Evolutionary conservation across 208 protist genomes (phyloP).

Genomic region (Leishmania lainsoni): DNA sequence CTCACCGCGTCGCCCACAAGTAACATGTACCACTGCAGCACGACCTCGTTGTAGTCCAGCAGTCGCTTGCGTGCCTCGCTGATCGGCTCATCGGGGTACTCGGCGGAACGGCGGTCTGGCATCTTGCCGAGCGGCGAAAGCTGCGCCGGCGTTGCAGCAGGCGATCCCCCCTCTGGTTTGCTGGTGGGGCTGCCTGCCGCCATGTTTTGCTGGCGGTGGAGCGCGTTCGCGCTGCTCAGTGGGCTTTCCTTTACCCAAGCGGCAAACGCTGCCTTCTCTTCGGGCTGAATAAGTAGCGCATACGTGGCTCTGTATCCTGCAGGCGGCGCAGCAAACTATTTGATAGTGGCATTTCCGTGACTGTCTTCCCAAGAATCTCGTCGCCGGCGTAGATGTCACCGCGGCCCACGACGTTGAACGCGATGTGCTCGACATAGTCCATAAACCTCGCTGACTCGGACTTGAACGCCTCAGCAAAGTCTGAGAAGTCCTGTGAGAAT

Average conservation of each 20-base stretch:
- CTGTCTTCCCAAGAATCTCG: constrained; percentile 46
- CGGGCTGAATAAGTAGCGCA: constrained; percentile 28
- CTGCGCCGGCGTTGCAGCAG: background rate
- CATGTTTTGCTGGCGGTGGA: constrained; percentile 7
- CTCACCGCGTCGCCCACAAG: constrained; percentile 59
- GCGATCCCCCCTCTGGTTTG: background rate
- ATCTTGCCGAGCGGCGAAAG: background rate
- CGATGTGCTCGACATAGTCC: constrained; percentile 49
- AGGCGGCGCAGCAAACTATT: constrained; percentile 35
- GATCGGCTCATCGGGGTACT: constrained; percentile 38
- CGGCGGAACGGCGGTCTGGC: constrained; percentile 22
- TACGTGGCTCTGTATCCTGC: constrained; percentile 53
- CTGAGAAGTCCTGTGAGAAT: constrained; percentile 55
- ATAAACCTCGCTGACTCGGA: constrained; percentile 64
- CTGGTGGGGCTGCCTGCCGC: background rate
- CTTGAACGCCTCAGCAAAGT: constrained; percentile 63
- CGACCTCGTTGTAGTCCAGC: constrained; percentile 62
- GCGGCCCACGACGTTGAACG: constrained; percentile 61
- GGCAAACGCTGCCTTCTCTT: constrained; percentile 43
- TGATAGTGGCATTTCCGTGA: constrained; percentile 49
- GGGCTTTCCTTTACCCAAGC: constrained; percentile 52
- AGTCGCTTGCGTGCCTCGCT: constrained; percentile 60
- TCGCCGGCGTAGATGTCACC: constrained; percentile 63
- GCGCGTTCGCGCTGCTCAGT: constrained; percentile 47
- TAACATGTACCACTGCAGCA: constrained; percentile 57